These are phyloP conservation scores for Hygrophorus pudorinus DNA, from an alignment of 768 basidiomycete species.

Conservation along the genomic window DNA sequence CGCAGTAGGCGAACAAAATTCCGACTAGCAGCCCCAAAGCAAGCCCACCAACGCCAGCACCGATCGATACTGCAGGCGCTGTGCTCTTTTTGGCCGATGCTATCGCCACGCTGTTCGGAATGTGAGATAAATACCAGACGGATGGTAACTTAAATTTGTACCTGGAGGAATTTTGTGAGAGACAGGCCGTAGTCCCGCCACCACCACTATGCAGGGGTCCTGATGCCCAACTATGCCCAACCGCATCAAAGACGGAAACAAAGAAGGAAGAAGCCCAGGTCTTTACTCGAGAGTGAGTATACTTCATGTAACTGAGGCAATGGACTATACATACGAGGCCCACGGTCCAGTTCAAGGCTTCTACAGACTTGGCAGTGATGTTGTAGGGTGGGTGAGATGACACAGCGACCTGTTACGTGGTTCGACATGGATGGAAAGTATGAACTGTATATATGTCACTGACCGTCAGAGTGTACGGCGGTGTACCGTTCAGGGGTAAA, in stretches of 20 bases:
- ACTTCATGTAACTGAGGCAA: neutral
- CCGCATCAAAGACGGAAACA: conserved; percentile 41
- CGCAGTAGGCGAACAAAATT: neutral
- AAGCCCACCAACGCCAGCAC: neutral
- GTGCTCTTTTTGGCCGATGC: no score
- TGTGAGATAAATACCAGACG: neutral
- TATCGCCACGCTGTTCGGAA: no score
- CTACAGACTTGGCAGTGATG: conserved; percentile 32
- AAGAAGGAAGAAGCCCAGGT: conserved; percentile 50
- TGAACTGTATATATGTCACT: conserved; percentile 10
- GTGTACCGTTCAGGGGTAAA: conserved; percentile 44
- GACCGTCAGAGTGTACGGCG: conserved; percentile 50
- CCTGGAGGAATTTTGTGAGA: neutral
- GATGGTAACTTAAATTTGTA: neutral
- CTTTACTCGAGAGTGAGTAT: conserved; percentile 8
- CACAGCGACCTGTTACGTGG: conserved; percentile 40
- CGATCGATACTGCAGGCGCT: neutral
- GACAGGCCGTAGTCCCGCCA: neutral
- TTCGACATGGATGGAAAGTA: neutral
- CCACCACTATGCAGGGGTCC: conserved; percentile 51
- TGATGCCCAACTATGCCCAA: conserved; percentile 42
- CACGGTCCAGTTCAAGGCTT: conserved; percentile 49
- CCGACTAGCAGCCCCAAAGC: neutral
- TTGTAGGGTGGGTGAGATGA: conserved; percentile 51
- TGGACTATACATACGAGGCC: conserved; percentile 15